Percentiles rank a stretch among this genome's conserved stretches.
Conservation (phyloP, 139 green algal genomes). For the Edaphochlamys debaryana region DNA sequence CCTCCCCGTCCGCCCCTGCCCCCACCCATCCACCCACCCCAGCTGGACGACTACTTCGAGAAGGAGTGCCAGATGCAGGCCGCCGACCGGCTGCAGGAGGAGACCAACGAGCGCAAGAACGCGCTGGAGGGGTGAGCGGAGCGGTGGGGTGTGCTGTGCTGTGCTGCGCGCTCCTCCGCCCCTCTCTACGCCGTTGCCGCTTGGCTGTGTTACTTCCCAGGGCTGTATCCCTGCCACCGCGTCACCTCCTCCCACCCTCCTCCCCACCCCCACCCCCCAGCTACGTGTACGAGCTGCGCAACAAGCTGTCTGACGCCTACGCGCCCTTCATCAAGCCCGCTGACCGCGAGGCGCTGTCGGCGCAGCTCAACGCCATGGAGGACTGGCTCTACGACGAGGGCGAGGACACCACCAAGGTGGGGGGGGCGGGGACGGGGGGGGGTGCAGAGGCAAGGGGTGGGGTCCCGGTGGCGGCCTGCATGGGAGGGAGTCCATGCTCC, state of each 20-base stretch:
- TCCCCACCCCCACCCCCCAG: neutral
- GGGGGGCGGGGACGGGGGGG: no score
- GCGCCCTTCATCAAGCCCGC: slow-evolving; percentile 73
- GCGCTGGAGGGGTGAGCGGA: slow-evolving; percentile 79
- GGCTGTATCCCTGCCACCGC: neutral
- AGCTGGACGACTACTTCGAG: slow-evolving; percentile 66
- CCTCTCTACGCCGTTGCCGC: no score
- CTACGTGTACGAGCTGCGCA: slow-evolving; percentile 94
- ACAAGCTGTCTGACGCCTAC: slow-evolving; percentile 77
- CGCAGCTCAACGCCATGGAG: slow-evolving; percentile 82
- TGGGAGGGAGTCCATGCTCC: no score
- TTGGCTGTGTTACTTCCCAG: no score
- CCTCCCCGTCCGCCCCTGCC: no score
- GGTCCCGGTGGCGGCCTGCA: no score
- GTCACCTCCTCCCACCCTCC: no score
- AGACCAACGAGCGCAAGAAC: slow-evolving; percentile 98
- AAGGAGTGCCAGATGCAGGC: slow-evolving; percentile 66
- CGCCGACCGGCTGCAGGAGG: slow-evolving; percentile 89
- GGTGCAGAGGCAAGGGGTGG: no score
- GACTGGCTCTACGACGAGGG: slow-evolving; percentile 99
- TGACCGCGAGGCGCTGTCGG: slow-evolving; percentile 69
- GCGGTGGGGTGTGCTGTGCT: neutral
- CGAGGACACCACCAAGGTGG: slow-evolving; percentile 95
- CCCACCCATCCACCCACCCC: no score
- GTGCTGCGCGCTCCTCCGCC: no score